Percentiles rank a stretch among this genome's conserved stretches.
phyloP scores from a whole-genome alignment of 352 stramenopile species.

The Globisporangium irregulare region DNA sequence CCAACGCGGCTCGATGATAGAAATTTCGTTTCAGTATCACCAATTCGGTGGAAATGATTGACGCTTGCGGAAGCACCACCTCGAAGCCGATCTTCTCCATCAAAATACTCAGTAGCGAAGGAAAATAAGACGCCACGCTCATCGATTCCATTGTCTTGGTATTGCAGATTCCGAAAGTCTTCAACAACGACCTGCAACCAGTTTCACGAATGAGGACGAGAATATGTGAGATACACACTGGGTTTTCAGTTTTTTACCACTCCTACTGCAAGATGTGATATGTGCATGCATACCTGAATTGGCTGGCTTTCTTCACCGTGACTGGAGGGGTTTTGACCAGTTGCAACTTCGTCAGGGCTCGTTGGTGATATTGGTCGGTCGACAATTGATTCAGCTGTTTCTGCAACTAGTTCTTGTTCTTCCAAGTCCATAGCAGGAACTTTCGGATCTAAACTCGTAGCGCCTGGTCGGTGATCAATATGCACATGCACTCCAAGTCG shows the following conservation, averaged over 20 bases:
- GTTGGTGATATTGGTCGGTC: conserved; percentile 13
- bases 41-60: background rate
- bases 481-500: conserved; percentile 12
- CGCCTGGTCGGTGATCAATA: conserved; percentile 3
- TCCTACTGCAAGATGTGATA: background rate
- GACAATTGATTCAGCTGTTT: background rate
- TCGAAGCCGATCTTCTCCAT: background rate
- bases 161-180: background rate
- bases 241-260: background rate
- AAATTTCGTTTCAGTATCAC: background rate
- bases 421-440: background rate
- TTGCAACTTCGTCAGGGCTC: conserved; percentile 16
- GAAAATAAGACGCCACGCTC: background rate
- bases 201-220: background rate
- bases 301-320: background rate
- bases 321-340: background rate
- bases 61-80: background rate
- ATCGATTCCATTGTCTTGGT: background rate
- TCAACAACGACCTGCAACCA: conserved; percentile 18
- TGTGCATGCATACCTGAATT: conserved; percentile 19
- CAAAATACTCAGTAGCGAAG: background rate
- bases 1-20: background rate
- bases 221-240: background rate
- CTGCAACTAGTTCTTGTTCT: background rate
- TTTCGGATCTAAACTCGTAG: background rate